phyloP scores from a whole-genome alignment of 805 yeast genomes.

The Maudiozyma bulderi region DNA sequence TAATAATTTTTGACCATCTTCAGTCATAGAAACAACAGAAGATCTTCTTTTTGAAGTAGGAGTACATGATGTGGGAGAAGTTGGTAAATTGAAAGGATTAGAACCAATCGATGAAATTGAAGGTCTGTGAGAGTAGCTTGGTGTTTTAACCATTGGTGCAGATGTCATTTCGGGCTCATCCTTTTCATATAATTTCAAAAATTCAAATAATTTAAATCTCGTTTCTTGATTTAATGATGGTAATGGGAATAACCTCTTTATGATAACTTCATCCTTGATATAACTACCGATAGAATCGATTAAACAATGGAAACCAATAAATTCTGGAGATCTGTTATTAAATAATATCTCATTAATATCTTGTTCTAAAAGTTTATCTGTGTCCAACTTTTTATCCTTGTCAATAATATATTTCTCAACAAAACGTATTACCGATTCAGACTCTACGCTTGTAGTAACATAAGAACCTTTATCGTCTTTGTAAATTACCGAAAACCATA shows the following conservation, averaged over 20 bases:
- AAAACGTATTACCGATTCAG: slow-evolving; percentile 9
- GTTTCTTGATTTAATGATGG: slow-evolving; percentile 5
- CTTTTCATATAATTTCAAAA: slow-evolving; percentile 2
- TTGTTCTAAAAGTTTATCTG: slow-evolving; percentile 9
- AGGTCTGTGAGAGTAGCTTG: slow-evolving; percentile 1
- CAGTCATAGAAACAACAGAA: slow-evolving; percentile 7
- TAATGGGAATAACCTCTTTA: slow-evolving; percentile 8
- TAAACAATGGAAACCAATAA: slow-evolving; percentile 10
- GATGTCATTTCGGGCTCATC: neutral
- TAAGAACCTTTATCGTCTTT: neutral
- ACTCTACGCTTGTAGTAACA: slow-evolving; percentile 2
- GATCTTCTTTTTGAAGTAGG: slow-evolving; percentile 6
- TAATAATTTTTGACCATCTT: slow-evolving; percentile 9
- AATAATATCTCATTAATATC: slow-evolving; percentile 11
- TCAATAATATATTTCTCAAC: slow-evolving; percentile 12
- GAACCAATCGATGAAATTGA: slow-evolving; percentile 2
- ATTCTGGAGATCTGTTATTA: slow-evolving; percentile 7
- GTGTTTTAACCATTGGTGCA: neutral
- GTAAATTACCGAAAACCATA: slow-evolving; percentile 14
- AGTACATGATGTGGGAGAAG: slow-evolving; percentile 5
- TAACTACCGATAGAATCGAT: slow-evolving; percentile 6
- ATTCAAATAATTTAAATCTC: slow-evolving; percentile 9
- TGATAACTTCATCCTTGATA: slow-evolving; percentile 11
- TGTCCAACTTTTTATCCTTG: slow-evolving; percentile 8
- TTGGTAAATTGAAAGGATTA: slow-evolving; percentile 4